Conservation (phyloP, 257 asterid genomes). For the Plantago elongata region DNA sequence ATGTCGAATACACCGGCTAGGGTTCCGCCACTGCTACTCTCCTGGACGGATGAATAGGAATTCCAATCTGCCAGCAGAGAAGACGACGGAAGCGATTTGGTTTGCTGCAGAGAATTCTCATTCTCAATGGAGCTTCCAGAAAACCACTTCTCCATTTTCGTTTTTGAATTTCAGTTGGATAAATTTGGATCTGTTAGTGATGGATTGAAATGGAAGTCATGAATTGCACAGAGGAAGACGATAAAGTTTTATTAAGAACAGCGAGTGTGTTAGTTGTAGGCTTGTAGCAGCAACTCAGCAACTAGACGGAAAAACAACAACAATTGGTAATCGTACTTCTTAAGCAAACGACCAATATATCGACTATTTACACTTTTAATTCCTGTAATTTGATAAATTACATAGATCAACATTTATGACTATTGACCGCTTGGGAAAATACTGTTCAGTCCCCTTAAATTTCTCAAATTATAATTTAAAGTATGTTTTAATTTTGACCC, state of each 20-base stretch:
- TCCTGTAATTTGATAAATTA: no score
- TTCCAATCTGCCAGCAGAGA: constrained; percentile 82
- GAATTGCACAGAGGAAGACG: not conserved
- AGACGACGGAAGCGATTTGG: constrained; percentile 37
- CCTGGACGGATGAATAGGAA: constrained; percentile 59
- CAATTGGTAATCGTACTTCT: not conserved
- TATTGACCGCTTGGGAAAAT: no score
- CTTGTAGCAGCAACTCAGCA: no score
- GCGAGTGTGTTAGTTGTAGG: no score
- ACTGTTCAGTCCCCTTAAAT: no score
- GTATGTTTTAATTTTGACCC: no score
- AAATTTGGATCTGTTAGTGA: constrained; percentile 15
- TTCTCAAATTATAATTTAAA: no score
- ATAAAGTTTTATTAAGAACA: not conserved
- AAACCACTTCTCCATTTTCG: constrained; percentile 92
- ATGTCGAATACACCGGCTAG: constrained; percentile 62
- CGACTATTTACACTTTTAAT: no score
- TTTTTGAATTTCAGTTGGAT: constrained; percentile 3
- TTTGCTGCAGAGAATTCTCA: constrained; percentile 32
- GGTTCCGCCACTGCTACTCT: constrained; percentile 38
- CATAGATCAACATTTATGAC: no score
- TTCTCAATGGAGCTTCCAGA: constrained; percentile 38
- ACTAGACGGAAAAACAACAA: not conserved
- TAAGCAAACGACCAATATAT: not conserved
- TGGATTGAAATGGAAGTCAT: not conserved